Conservation (phyloP, 1,284 basidiomycete genomes). For the Pseudozyma sp. region DNA sequence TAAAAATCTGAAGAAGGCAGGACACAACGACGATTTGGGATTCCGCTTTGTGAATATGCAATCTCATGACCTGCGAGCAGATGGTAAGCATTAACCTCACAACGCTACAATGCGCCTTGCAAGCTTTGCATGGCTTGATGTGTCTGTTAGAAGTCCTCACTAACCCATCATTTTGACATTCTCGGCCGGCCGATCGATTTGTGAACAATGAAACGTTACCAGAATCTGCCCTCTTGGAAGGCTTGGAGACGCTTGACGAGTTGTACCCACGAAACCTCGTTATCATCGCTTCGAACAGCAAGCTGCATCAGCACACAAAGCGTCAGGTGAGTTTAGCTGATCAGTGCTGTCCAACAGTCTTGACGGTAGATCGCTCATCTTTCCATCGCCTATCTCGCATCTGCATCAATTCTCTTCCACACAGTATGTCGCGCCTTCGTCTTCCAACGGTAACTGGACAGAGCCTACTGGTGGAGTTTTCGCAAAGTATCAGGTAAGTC, state of each 20-base stretch:
- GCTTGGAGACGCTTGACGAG: constrained; percentile 17
- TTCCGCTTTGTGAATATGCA: neutral
- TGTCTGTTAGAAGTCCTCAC: no score
- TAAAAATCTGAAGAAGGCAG: neutral
- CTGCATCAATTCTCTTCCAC: no score
- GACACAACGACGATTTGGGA: neutral
- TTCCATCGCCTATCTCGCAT: no score
- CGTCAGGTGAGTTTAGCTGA: constrained; percentile 30
- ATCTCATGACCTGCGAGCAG: constrained; percentile 12
- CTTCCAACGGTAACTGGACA: constrained; percentile 38
- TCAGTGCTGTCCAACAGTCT: no score
- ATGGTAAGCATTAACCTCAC: constrained; percentile 16
- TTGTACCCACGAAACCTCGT: constrained; percentile 33
- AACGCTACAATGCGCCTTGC: neutral
- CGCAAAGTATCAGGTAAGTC: constrained; percentile 45
- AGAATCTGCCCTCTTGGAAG: constrained; percentile 19
- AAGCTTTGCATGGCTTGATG: neutral
- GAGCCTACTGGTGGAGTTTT: constrained; percentile 48
- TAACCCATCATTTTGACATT: no score
- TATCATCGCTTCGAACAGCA: constrained; percentile 11
- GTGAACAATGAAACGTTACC: neutral
- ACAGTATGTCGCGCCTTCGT: constrained; percentile 16
- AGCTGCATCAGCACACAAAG: constrained; percentile 18
- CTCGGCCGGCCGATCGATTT: no score
- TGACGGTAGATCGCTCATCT: no score